Base-by-base conservation (phyloP, 345 rosid species). In the Anastatica hierochuntica region DNA sequence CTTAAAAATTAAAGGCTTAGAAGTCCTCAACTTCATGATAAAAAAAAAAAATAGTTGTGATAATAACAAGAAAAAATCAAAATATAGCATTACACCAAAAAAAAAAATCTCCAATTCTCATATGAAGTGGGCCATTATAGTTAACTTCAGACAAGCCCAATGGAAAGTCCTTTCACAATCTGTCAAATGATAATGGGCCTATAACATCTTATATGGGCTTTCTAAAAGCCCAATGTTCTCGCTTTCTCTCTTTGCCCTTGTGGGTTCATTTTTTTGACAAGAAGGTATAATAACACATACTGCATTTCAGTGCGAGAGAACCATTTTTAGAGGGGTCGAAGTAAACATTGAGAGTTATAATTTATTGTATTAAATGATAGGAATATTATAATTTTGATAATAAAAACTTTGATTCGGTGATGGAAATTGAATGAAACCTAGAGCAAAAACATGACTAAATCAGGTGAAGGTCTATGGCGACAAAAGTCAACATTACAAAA, bases 341-440 rank as follows among this genome's bases (percentile, higher is more conserved):
- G 19, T 13, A 18, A 37, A 37, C 10, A 45, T 8, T 15, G 14
- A 52, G 46, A 34, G 38, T 26, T 62, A 13, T 24, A 53, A n/a
- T n/a, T 52, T 1, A 8, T 7, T 21, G 15, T 9, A 4, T n/a
- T 1, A 46, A 39, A 39, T 3, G 30, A 7, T 6, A 18, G 16
- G 39, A 10, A 29, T n/a, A 38, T 49, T 17, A 5, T 31, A 11
- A n/a, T n/a, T n/a, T n/a, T n/a, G n/a, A n/a, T n/a, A n/a, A n/a
- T n/a, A n/a, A n/a, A n/a, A n/a, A 21, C 3, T 8, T 40, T 13
- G 31, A 24, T 64, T 56, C 17, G 52, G 41, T 56, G 33, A 45
- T 56, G 33, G 63, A 56, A 42, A 65, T 43, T 42, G 58, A 49
- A 42, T 50, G 63, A 65, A 65, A 57, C 63, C 63, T 56, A 43